Conservation (phyloP, 108 stramenopile genomes). For the Discostella pseudostelligera region DNA sequence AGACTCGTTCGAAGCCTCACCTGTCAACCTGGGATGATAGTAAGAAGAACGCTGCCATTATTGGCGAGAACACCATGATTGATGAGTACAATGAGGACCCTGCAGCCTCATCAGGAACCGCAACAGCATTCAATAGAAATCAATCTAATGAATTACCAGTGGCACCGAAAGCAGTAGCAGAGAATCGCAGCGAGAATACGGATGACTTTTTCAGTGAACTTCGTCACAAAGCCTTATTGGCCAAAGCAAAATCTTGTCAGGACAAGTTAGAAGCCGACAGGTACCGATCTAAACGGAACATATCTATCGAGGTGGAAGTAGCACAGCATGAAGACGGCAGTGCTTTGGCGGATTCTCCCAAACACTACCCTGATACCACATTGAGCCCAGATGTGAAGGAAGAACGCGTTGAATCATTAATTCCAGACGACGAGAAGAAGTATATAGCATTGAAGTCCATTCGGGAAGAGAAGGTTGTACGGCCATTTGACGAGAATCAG, state of each 20-base stretch:
- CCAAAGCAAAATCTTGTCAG: constrained; percentile 2
- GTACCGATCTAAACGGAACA: not conserved
- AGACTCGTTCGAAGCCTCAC: not conserved
- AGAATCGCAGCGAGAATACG: not conserved
- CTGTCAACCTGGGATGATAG: constrained; percentile 18
- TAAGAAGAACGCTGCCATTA: constrained; percentile 3
- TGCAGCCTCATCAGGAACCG: not conserved
- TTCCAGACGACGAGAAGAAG: constrained; percentile 17
- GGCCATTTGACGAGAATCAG: constrained; percentile 1
- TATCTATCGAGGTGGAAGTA: not conserved
- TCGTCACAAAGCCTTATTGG: constrained; percentile 33
- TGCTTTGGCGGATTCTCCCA: not conserved
- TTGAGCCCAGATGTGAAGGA: not conserved
- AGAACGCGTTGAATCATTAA: not conserved
- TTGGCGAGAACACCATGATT: constrained; percentile 1
- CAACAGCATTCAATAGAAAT: not conserved
- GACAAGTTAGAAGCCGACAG: constrained; percentile 9
- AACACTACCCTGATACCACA: not conserved
- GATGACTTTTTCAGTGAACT: constrained; percentile 15
- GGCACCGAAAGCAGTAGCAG: not conserved
- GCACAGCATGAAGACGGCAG: not conserved
- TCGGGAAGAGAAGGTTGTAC: constrained; percentile 1
- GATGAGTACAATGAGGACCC: not conserved
- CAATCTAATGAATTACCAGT: not conserved
- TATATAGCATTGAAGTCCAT: constrained; percentile 1